phyloP scores from a whole-genome alignment of 2,329 filamentous ascomycete species.

The Ophioceras dolichostomum region DNA sequence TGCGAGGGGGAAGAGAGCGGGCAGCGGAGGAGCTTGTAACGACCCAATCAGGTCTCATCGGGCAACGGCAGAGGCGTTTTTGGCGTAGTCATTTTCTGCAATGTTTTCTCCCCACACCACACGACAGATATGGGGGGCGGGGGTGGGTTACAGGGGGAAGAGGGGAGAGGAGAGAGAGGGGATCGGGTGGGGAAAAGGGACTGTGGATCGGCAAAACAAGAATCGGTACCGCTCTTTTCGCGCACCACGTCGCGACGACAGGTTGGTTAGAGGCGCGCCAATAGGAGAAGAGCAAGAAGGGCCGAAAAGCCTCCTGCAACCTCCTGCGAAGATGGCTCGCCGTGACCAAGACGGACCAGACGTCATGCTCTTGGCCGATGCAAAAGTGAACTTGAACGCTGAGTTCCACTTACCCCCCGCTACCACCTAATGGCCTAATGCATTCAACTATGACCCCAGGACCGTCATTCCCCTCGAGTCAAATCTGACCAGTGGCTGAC shows the following conservation, averaged over 20 bases:
- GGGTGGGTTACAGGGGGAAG: too few species aligned
- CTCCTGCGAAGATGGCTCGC: too few species aligned
- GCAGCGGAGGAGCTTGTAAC: too few species aligned
- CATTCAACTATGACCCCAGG: too few species aligned
- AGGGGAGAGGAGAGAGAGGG: too few species aligned
- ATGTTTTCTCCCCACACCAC: neutral
- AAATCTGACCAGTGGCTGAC: neutral
- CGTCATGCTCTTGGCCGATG: neutral
- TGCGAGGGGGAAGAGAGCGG: too few species aligned
- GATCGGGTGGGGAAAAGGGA: too few species aligned
- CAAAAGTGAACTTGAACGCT: neutral
- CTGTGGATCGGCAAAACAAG: neutral
- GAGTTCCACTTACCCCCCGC: too few species aligned
- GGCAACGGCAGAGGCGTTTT: neutral
- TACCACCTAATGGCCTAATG: too few species aligned
- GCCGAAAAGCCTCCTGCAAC: too few species aligned
- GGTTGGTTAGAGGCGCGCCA: neutral
- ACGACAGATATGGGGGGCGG: neutral
- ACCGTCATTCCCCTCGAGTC: neutral
- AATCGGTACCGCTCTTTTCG: neutral
- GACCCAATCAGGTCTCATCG: too few species aligned
- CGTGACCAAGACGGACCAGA: neutral
- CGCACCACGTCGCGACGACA: too few species aligned
- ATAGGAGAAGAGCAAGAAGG: constrained; percentile 1
- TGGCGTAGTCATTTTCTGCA: neutral